Evolutionary conservation across 169 alveolate species (phyloP), one percentile per base, ranked within the genome.

Genomic region (Eimeria praecox): DNA sequence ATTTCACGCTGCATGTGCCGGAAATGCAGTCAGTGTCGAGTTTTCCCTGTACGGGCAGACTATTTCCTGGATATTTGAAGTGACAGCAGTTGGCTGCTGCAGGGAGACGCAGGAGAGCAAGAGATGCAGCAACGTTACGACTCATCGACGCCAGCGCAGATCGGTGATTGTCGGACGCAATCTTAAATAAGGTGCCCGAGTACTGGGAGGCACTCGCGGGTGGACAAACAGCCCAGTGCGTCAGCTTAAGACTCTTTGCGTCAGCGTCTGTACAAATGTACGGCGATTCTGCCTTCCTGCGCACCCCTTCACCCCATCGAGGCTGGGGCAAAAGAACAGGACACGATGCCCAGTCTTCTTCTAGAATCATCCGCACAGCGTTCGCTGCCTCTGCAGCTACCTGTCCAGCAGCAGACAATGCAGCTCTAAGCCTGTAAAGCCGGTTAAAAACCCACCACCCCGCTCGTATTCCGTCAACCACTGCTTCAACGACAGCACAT

Each of bases 111-210:
- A 87, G 82, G 44, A 62, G 71, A 1, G 93, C 93, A 35, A 87
- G 83, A 22, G 82, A 22, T 87, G 82, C 93, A 38, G 66, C 93
- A 59, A 87, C 52, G 93, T 87, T 56, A 33, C 93, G 93, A 20
- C 93, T 87, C 83, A 87, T 86, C 80, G 92, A 35, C 38, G 93
- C 93, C 56, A 87, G 83, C 2, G 93, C 93, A 38, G 78, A n/a
- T 20, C 93, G 35, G 42, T 40, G 93, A 56, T n/a, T 49, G 22
- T 46, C 59, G 9, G 83, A 24, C 33, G 44, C 78, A 87, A 18
- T 49, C 42, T 24, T 54, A 27, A 18, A 42, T 46, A 87, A 22
- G 33, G 64, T 38, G 33, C 64, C 73, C 56, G 22, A 3, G 33
- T 46, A 30, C 20, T 62, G 83, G 54, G 33, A 40, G 20, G 69